phyloP scores from a whole-genome alignment of 805 yeast genomes.

The Pichia nanzhaoensis region DNA sequence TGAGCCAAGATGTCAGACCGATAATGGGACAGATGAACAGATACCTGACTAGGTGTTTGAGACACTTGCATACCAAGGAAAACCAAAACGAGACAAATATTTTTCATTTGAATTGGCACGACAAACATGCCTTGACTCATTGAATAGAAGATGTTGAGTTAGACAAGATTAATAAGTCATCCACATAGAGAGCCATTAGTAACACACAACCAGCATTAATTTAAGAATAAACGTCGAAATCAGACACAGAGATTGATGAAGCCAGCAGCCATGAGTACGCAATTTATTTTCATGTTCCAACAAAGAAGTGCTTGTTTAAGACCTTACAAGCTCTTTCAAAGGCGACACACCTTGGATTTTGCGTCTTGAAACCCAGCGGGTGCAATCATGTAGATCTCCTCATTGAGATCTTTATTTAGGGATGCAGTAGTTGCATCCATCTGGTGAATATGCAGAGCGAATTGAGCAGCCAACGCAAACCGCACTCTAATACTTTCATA shows the following conservation, averaged over 20 bases:
- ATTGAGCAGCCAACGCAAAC: slow-evolving; percentile 6
- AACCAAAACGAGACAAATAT: neutral
- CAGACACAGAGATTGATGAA: neutral
- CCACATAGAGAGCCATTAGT: slow-evolving; percentile 4
- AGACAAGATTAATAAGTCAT: slow-evolving; percentile 1
- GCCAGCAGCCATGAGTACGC: neutral
- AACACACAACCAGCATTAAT: neutral
- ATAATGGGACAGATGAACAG: neutral
- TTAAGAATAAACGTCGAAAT: slow-evolving; percentile 1
- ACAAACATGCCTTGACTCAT: neutral
- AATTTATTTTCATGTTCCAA: slow-evolving; percentile 1
- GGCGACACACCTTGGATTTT: neutral
- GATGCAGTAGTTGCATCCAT: slow-evolving; percentile 17
- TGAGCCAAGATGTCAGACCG: neutral
- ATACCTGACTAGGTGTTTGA: neutral
- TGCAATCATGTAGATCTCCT: slow-evolving; percentile 9
- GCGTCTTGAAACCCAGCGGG: neutral
- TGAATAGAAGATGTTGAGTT: neutral
- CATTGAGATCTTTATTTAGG: slow-evolving; percentile 10
- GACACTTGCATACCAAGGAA: slow-evolving; percentile 5
- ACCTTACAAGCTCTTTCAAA: slow-evolving; percentile 4
- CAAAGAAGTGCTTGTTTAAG: slow-evolving; percentile 1
- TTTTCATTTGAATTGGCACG: neutral
- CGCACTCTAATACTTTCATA: slow-evolving; percentile 9
- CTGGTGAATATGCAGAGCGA: slow-evolving; percentile 9